phyloP scores from a whole-genome alignment of 169 alveolate genomes.

The Eimeria tenella region DNA sequence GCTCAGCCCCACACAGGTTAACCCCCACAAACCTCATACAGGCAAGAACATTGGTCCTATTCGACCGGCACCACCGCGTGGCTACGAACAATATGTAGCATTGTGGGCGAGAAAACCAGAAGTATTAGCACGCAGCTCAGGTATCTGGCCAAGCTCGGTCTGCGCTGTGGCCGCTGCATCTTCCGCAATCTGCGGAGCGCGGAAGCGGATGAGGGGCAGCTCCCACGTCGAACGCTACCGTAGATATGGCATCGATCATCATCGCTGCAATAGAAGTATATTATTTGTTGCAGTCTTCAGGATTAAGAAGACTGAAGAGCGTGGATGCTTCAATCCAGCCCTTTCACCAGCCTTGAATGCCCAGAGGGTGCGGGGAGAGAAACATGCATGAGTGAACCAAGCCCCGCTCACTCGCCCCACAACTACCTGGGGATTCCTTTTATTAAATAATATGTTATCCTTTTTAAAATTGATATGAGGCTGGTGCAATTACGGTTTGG shows the following conservation, averaged over 20 bases:
- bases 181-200: slow-evolving; percentile 5
- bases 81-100: too few species aligned
- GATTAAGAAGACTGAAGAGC: slow-evolving; percentile 71
- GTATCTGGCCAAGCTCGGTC: slow-evolving; percentile 66
- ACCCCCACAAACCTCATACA: too few species aligned
- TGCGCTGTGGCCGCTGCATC: slow-evolving; percentile 54
- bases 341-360: background rate
- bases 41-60: too few species aligned
- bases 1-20: too few species aligned
- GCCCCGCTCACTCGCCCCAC: slow-evolving; percentile 30
- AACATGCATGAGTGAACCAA: slow-evolving; percentile 28
- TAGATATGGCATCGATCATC: slow-evolving; percentile 16
- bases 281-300: slow-evolving; percentile 75
- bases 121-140: slow-evolving; percentile 21
- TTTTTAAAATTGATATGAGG: background rate
- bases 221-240: slow-evolving; percentile 41
- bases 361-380: slow-evolving; percentile 62
- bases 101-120: too few species aligned
- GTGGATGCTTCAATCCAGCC: background rate
- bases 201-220: slow-evolving; percentile 52
- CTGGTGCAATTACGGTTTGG: background rate
- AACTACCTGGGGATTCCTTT: background rate
- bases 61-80: too few species aligned
- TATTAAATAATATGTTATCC: background rate
- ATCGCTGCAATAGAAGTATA: slow-evolving; percentile 72